Base-by-base conservation (phyloP, 371 early-diverging fungal genomes). In the Actinomucor elegans region DNA sequence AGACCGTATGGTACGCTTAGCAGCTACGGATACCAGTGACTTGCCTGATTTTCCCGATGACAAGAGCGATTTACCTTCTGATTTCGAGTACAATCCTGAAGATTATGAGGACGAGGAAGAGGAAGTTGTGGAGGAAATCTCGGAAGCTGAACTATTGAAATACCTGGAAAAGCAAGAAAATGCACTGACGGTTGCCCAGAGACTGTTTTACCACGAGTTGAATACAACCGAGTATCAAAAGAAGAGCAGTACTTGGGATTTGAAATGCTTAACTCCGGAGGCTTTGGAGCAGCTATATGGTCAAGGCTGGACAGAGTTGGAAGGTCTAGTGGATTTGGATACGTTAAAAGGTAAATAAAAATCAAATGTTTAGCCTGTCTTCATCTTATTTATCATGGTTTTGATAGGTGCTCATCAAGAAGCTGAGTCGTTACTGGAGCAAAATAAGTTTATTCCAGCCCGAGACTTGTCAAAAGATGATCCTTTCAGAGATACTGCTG, bases 1-100 rank as follows among this genome's bases (percentile, higher is more conserved):
- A 59, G 65, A 67, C 23, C 75, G 72, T 23, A 65, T 75, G 49
- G 35, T 69, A 33, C 57, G 55, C 6, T 48, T 59, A 20, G 68
- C 62, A n/a, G 51, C 59, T 12, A 46, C 57, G 1, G 40, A 49
- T 7, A 29, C 40, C 1, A 42, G 50, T 2, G 73, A 77, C 9
- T 44, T 83, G 8, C 83, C 83, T 2, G 72, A 77, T 11, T 83
- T 83, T 44, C 81, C 83, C 2, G 84, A 80, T 46, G 75, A 84
- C 50, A 74, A 78, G 34, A 79, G 77, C 32, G 80, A 80, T 56
- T 58, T 81, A 4, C 84, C 84, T 10, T 79, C 79, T n/a, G 84
- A 84, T 49, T 81, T 73, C 48, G 84, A 84, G 36, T 84, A 84
- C 28, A 48, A 77, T 40, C 76, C 76, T 11, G 69, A 72, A 36